Evolutionary conservation across 345 rosid species (phyloP), one percentile per base, ranked within the genome.

Genomic region (Hibiscus syriacus): DNA sequence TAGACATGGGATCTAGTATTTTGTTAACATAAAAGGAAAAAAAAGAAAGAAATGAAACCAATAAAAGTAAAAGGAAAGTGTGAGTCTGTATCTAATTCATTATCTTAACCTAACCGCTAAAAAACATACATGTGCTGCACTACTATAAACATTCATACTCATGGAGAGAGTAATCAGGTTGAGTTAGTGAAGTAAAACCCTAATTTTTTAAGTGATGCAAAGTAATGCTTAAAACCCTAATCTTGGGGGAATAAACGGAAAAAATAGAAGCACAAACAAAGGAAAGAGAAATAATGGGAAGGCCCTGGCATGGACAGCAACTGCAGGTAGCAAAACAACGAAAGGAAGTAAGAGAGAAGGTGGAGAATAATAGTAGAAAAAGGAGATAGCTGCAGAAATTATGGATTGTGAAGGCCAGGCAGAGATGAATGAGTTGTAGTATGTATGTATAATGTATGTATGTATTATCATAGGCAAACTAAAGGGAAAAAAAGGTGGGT

Each of bases 351-450:
- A 49, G 20, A 8, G 20, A 70, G 63, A 17, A 57, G 41, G 26
- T 19, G 55, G 55, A 50, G 62, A 61, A 54, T 46, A 68, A 65
- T 63, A 54, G 64, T 67, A 57, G 26, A 9, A 22, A 53, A 22
- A 11, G 55, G 49, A 75, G 45, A 20, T 50, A 7, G 55, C 55
- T 50, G 55, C 55, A 50, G 55, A 50, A 50, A 50, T 19, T 3
- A 53, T 53, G 57, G 30, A 53, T 22, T 53, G 29, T 53, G 57
- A 16, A 53, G 29, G 27, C 20, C 30, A 23, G 39, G 39, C 7
- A 30, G 41, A 26, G 10, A 55, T 14, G 43, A 53, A 53, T 22
- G 57, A 23, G 55, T 52, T 52, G 9, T 52, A 52, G 27, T 9
- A 50, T 34, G 4, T 30, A 30, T 30, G 38, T 34, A 34, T n/a